Base-by-base conservation (phyloP, 768 basidiomycete genomes). In the Tephrocybe sp. region DNA sequence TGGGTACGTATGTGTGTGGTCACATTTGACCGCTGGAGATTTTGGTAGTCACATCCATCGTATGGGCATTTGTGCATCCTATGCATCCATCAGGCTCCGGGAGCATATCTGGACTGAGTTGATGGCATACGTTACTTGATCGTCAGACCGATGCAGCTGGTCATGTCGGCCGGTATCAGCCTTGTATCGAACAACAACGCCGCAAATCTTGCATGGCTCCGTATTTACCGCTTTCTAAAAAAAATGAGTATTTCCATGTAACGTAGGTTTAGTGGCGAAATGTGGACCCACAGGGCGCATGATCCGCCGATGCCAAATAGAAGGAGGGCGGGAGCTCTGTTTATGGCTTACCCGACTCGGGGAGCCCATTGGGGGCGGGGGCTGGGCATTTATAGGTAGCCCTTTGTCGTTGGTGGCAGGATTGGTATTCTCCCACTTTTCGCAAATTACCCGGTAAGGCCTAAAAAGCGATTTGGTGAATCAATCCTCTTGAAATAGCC, bases 51-150 rank as follows among this genome's bases (percentile, higher is more conserved):
- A 45, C 69, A 71, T 1, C 60, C 64, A 3, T 60, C 51, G 34
- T 55, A 64, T 0, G 65, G 60, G 53, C 69, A 71, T 24, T 52
- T 56, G 53, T 59, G 57, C 64, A 66, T 67, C 42, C 68, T 70
- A 9, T 23, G n/a, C n/a, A n/a, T n/a, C n/a, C n/a, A n/a, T n/a
- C n/a, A n/a, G n/a, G n/a, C n/a, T n/a, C n/a, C n/a, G n/a, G n/a
- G n/a, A n/a, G n/a, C n/a, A n/a, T n/a, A n/a, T n/a, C n/a, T n/a
- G n/a, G n/a, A n/a, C n/a, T n/a, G n/a, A n/a, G n/a, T n/a, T n/a
- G n/a, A n/a, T n/a, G n/a, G n/a, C 56, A 23, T 55, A 62, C 60
- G 53, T 39, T 11, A 48, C 48, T 23, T 34, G 21, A 48, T 56
- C 47, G 11, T 49, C 36, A 30, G 30, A 36, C n/a, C 38, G 26